These are phyloP conservation scores for Cymbopogon citratus DNA, from an alignment of 176 grass and related monocot species.

Conservation along the genomic window DNA sequence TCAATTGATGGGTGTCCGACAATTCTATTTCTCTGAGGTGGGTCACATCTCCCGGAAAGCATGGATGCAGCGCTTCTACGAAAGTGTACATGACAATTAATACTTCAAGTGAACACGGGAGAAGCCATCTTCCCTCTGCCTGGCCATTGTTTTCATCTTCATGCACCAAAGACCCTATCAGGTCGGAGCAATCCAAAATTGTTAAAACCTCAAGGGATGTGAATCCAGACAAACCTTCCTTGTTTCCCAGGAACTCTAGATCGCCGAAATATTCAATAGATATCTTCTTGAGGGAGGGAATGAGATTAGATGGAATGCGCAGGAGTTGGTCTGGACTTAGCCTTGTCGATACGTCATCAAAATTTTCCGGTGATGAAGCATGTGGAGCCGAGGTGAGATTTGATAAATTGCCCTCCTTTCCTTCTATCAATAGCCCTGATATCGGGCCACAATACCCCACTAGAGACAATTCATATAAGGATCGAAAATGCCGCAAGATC, in stretches of 20 bases:
- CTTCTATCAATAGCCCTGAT: too few species aligned
- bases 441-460: too few species aligned
- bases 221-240: not conserved
- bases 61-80: not conserved
- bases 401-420: too few species aligned
- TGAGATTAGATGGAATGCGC: not conserved
- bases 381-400: too few species aligned
- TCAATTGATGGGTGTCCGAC: not conserved
- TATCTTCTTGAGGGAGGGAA: not conserved
- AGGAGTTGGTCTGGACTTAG: not conserved
- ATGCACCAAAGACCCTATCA: not conserved
- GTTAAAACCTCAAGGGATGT: too few species aligned
- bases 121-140: not conserved
- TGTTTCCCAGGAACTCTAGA: not conserved
- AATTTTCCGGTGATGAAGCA: too few species aligned
- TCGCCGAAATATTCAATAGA: accelerated
- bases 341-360: too few species aligned
- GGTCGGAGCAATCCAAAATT: accelerated
- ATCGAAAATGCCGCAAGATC: too few species aligned
- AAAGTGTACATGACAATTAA: accelerated
- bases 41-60: not conserved
- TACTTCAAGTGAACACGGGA: not conserved
- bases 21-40: not conserved
- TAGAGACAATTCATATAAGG: too few species aligned
- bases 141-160: not conserved